phyloP scores from a whole-genome alignment of 768 basidiomycete species.

The Amanita subjunquillea region DNA sequence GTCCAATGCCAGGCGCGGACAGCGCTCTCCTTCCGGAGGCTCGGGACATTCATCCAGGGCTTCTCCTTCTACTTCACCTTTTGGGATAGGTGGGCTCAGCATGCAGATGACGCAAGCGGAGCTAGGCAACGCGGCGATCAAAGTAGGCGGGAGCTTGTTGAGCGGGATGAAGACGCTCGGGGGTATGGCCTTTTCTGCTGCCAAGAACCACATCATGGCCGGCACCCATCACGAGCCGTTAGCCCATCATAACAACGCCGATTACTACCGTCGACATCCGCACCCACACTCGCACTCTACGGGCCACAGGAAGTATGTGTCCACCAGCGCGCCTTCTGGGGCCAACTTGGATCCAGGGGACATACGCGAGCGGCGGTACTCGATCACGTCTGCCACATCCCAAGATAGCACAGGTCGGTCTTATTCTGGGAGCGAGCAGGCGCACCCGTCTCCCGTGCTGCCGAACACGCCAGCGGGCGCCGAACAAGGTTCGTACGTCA shows the following conservation, averaged over 20 bases:
- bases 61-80: constrained; percentile 4
- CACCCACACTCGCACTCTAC: background rate
- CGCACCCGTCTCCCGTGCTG: constrained; percentile 12
- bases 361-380: constrained; percentile 10
- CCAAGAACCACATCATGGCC: constrained; percentile 23
- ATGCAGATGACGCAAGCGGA: constrained; percentile 5
- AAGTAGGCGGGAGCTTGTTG: constrained; percentile 50
- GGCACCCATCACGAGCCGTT: background rate
- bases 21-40: background rate
- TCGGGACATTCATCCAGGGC: constrained; percentile 1
- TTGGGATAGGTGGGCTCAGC: constrained; percentile 5
- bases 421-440: constrained; percentile 2
- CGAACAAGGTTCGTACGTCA: constrained; percentile 34
- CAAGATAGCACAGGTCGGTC: constrained; percentile 4
- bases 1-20: background rate
- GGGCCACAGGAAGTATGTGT: constrained; percentile 1
- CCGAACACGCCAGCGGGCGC: constrained; percentile 11
- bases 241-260: background rate
- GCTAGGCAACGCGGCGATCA: constrained; percentile 42
- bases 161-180: constrained; percentile 57
- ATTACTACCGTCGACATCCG: background rate
- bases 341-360: constrained; percentile 1
- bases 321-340: constrained; percentile 13
- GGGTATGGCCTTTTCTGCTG: constrained; percentile 48
- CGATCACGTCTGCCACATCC: constrained; percentile 7